Conservation (phyloP, 2,329 filamentous ascomycete species). For the Phialophora verrucosa region DNA sequence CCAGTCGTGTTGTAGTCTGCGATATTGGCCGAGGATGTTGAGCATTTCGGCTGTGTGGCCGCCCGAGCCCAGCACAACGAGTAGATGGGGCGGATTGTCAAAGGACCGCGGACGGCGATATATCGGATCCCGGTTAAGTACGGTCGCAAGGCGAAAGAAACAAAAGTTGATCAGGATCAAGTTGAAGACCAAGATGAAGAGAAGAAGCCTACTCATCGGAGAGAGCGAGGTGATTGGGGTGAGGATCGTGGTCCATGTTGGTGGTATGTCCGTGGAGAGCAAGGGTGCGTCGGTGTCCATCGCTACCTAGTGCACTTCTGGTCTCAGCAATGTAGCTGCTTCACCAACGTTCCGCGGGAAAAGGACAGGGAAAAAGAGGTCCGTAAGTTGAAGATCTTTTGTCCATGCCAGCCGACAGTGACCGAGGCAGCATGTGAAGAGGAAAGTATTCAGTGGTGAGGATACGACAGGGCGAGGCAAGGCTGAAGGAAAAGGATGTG, state of each 20-base stretch:
- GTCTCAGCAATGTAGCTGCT: not conserved
- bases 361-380: not conserved
- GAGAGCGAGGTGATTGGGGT: slow-evolving; percentile 14
- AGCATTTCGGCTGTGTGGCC: slow-evolving; percentile 97
- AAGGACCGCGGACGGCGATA: slow-evolving; percentile 13
- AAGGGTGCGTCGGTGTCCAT: not conserved
- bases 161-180: slow-evolving; percentile 30
- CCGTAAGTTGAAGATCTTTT: not conserved
- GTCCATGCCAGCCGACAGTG: not conserved
- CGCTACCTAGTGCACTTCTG: not conserved
- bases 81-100: slow-evolving; percentile 61
- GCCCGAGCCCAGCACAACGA: slow-evolving; percentile 87
- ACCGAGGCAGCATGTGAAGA: not conserved
- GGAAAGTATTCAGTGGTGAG: not conserved
- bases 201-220: slow-evolving; percentile 14
- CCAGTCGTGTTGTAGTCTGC: slow-evolving; percentile 49
- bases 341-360: not conserved
- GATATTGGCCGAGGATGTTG: slow-evolving; percentile 72
- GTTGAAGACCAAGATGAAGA: slow-evolving; percentile 14
- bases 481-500: slow-evolving; percentile 1
- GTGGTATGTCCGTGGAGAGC: not conserved
- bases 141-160: slow-evolving; percentile 30
- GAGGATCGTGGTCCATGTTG: slow-evolving; percentile 17
- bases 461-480: not conserved
- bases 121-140: slow-evolving; percentile 20